Evolutionary conservation across 306 rosid genomes (phyloP).

Genomic region (Inga laurina): DNA sequence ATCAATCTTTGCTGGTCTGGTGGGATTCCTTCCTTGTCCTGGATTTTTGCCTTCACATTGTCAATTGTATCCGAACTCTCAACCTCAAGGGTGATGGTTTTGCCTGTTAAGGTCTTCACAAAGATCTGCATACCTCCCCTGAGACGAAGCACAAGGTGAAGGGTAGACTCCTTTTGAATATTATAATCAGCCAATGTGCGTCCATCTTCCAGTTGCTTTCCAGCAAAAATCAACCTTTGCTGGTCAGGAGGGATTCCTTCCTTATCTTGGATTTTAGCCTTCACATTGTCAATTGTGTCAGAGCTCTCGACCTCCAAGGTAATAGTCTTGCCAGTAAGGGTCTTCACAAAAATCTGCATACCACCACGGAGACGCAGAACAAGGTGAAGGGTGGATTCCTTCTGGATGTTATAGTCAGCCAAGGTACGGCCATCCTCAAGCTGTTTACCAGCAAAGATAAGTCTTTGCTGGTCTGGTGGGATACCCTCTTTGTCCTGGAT

Average conservation of each 20-base stretch:
- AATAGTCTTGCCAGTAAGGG: slow-evolving; percentile 30
- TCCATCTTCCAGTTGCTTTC: slow-evolving; percentile 34
- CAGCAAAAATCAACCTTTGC: slow-evolving; percentile 33
- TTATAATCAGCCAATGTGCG: slow-evolving; percentile 30
- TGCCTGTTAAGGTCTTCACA: slow-evolving; percentile 8
- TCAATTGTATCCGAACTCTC: slow-evolving; percentile 20
- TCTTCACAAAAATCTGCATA: slow-evolving; percentile 41
- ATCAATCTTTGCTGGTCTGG: slow-evolving; percentile 29
- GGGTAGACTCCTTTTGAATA: slow-evolving; percentile 44
- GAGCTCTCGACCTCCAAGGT: slow-evolving; percentile 33
- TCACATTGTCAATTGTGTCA: slow-evolving; percentile 33
- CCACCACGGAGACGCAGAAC: slow-evolving; percentile 49
- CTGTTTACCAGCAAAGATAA: slow-evolving; percentile 52
- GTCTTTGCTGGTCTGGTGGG: slow-evolving; percentile 52
- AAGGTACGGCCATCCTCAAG: slow-evolving; percentile 46
- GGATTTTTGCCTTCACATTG: slow-evolving; percentile 6
- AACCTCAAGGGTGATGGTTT: slow-evolving; percentile 9
- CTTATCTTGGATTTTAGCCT: slow-evolving; percentile 36
- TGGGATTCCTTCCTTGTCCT: slow-evolving; percentile 11
- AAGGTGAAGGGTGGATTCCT: slow-evolving; percentile 55
- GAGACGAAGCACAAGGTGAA: slow-evolving; percentile 39
- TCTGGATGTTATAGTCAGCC: slow-evolving; percentile 51
- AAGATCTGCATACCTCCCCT: slow-evolving; percentile 8
- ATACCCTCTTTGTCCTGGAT: slow-evolving; percentile 54
- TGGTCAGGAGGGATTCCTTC: slow-evolving; percentile 40